Conservation (phyloP, 2,329 filamentous ascomycete species). For the Fusarium tanahbumbuense region DNA sequence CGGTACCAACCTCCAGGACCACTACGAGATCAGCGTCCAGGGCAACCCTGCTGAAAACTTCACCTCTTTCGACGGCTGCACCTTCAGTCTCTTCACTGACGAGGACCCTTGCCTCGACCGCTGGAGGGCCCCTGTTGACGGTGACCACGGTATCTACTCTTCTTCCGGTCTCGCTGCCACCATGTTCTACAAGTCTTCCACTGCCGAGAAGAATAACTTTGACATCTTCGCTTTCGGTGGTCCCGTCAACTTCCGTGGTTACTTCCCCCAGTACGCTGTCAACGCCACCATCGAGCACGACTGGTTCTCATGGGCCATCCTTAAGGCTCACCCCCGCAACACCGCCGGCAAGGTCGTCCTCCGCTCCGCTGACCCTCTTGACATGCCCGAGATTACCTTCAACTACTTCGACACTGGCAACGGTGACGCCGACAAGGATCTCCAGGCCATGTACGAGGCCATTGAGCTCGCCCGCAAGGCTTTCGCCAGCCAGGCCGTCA, state of each 20-base stretch:
- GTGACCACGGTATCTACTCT: slow-evolving; percentile 50
- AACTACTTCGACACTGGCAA: slow-evolving; percentile 67
- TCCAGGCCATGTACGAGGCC: slow-evolving; percentile 67
- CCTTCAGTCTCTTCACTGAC: slow-evolving; percentile 45
- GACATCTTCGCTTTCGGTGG: slow-evolving; percentile 68
- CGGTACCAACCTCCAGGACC: slow-evolving; percentile 69
- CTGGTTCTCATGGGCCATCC: slow-evolving; percentile 55
- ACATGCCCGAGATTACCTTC: slow-evolving; percentile 71
- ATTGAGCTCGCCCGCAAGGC: slow-evolving; percentile 63
- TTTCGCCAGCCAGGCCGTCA: slow-evolving; percentile 38
- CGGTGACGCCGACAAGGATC: slow-evolving; percentile 59
- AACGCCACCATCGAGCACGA: slow-evolving; percentile 58
- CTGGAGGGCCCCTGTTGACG: slow-evolving; percentile 47
- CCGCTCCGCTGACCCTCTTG: slow-evolving; percentile 69
- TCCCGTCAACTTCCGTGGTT: slow-evolving; percentile 66
- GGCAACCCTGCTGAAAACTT: slow-evolving; percentile 45
- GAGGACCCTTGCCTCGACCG: slow-evolving; percentile 53
- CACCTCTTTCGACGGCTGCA: slow-evolving; percentile 48
- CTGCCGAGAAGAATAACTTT: slow-evolving; percentile 53
- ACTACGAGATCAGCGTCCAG: slow-evolving; percentile 56
- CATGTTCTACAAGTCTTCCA: slow-evolving; percentile 54
- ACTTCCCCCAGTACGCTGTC: slow-evolving; percentile 65
- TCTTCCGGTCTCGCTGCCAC: slow-evolving; percentile 65
- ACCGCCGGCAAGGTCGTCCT: slow-evolving; percentile 71
- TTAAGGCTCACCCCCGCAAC: slow-evolving; percentile 74